Evolutionary conservation across 371 early-diverging fungal genomes (phyloP), one percentile per base, ranked within the genome.

Genomic region (Syncephalastrum sp.): DNA sequence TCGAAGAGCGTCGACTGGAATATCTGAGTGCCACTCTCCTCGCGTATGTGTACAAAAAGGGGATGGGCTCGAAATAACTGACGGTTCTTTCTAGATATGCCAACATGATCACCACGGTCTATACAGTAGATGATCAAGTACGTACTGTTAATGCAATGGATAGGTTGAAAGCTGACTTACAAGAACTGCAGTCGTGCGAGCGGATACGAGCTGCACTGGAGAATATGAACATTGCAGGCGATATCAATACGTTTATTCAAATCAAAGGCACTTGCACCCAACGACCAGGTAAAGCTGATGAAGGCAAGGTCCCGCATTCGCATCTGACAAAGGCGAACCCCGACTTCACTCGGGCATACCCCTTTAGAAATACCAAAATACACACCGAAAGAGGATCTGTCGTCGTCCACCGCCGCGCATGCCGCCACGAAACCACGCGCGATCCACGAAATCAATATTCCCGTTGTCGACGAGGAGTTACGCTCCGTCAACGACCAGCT

Each of bases 51-150:
- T 15, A 6, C 10, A 12, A 4, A 13, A 7, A 47, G 13, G 15
- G 21, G 13, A 53, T 43, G 19, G 24, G 1, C 27, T 21, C 47
- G 14, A 44, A 10, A 16, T 23, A 24, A 17, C 24, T 42, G 27
- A 54, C 29, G 25, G n/a, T 19, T 14, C 19, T 23, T 23, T 51
- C 15, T 45, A 64, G 64, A 15, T 66, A 67, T 53, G 60, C 67
- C 17, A 62, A 67, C 19, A 67, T 67, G 67, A 59, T 67, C 51
- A 56, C 67, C 15, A 67, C 51, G 21, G 63, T 62, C 2, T 62
- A 62, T 57, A 59, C 59, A 29, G 48, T 62, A 23, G 63, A 62
- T 47, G 67, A 67, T 45, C 67, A 66, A 53, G 67, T 66, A 59
- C 53, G 27, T 46, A 10, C 10, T 14, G 0, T 10, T n/a, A 46